Percentiles rank a stretch among this genome's conserved stretches.
Conservation (phyloP, 371 early-diverging fungal genomes). For the Mortierella polycephala region DNA sequence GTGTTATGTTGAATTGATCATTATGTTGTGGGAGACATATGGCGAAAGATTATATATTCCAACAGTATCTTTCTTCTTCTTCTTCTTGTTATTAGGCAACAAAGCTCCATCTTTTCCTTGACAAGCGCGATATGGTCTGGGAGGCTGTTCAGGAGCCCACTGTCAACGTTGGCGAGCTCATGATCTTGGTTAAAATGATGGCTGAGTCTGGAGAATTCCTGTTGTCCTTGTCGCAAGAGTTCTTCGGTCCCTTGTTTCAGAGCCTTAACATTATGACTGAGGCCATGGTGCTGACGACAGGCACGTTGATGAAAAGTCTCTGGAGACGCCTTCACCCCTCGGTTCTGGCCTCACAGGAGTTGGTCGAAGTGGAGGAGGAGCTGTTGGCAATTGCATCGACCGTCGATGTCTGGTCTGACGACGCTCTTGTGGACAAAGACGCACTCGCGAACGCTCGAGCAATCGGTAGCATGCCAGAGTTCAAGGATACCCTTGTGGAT, state of each 20-base stretch:
- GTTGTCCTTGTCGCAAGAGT: constrained; percentile 25
- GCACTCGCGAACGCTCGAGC: constrained; percentile 44
- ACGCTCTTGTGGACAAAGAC: constrained; percentile 35
- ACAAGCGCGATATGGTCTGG: constrained; percentile 72
- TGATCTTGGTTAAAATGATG: constrained; percentile 62
- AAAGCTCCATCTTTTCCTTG: constrained; percentile 62
- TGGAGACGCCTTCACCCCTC: constrained; percentile 74
- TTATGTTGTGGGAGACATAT: not conserved
- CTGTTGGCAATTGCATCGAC: constrained; percentile 53
- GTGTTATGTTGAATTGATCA: not conserved
- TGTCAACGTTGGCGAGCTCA: constrained; percentile 67
- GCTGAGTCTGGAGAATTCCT: constrained; percentile 49
- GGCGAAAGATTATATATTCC: not conserved
- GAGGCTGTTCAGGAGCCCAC: constrained; percentile 57
- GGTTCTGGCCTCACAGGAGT: constrained; percentile 61
- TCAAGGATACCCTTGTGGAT: constrained; percentile 75
- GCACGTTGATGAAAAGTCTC: constrained; percentile 68
- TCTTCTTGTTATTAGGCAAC: constrained; percentile 31
- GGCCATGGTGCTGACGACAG: constrained; percentile 56
- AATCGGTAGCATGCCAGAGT: constrained; percentile 55
- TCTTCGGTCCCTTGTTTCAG: constrained; percentile 41
- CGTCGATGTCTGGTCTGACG: constrained; percentile 52
- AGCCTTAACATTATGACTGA: constrained; percentile 37
- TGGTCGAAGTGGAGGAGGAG: constrained; percentile 61
- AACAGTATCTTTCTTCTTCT: not conserved